phyloP scores from a whole-genome alignment of 2,329 filamentous ascomycete species.

The Ambrosiella beaveri region DNA sequence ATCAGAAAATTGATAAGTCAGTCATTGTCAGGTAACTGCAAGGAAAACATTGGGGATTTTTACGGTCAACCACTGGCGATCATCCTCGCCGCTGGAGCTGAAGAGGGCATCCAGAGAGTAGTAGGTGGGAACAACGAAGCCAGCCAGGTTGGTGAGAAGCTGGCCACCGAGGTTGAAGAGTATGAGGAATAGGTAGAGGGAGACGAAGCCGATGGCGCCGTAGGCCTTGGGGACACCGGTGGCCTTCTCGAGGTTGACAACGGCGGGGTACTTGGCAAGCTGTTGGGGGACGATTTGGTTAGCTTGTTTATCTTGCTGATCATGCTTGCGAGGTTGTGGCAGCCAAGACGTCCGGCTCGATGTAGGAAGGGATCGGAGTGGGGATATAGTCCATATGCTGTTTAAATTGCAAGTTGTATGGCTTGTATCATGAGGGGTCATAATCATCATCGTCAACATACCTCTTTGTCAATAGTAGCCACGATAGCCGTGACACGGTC shows the following conservation, averaged over 20 bases:
- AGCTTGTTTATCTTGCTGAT: neutral
- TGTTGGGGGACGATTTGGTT: slow-evolving; percentile 21
- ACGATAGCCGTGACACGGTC: slow-evolving; percentile 63
- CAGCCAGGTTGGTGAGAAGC: slow-evolving; percentile 72
- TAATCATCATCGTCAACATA: slow-evolving; percentile 19
- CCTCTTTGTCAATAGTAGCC: slow-evolving; percentile 67
- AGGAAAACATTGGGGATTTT: slow-evolving; percentile 18
- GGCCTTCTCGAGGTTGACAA: slow-evolving; percentile 76
- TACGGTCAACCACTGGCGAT: slow-evolving; percentile 67
- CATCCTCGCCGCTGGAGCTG: slow-evolving; percentile 51
- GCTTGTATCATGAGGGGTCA: slow-evolving; percentile 1
- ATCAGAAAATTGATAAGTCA: neutral
- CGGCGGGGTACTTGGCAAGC: slow-evolving; percentile 70
- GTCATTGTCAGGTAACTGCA: neutral
- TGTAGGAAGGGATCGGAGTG: no score
- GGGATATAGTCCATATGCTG: no score
- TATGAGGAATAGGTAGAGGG: slow-evolving; percentile 79
- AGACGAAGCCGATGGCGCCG: slow-evolving; percentile 55
- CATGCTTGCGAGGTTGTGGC: no score
- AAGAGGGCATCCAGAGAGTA: slow-evolving; percentile 71
- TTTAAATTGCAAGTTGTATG: neutral
- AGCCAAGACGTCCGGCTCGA: no score
- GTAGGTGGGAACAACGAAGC: slow-evolving; percentile 68
- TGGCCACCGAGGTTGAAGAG: slow-evolving; percentile 85
- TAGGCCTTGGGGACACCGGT: slow-evolving; percentile 74